Evolutionary conservation across 2,329 filamentous ascomycete species (phyloP), one percentile per base, ranked within the genome.

Genomic region (Colletotrichum musae): DNA sequence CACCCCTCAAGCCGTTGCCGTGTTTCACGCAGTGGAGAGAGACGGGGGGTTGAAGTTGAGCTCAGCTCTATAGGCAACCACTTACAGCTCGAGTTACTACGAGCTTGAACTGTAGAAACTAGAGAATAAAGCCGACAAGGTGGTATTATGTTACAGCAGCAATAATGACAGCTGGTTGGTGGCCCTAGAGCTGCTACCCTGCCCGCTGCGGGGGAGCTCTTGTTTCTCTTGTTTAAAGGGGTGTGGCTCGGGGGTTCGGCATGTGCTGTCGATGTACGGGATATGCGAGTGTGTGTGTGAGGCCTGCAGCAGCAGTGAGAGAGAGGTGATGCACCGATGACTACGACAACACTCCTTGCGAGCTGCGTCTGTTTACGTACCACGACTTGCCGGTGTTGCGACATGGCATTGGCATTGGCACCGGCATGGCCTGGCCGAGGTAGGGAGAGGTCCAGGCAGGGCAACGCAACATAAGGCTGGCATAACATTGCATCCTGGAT

Each of bases 311-410:
- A n/a, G n/a, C n/a, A n/a, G n/a, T n/a, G n/a, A n/a, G n/a, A 28
- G 16, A 21, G 62, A 67, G 62, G 56, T 67, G 62, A 67, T 70
- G 62, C 62, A 51, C 36, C 26, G 67, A 67, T 70, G 67, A 70
- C 62, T 69, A 52, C 51, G 56, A 56, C 21, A 1, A 24, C 2
- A 24, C 61, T 45, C 52, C 65, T 52, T 56, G 62, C 47, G 39
- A 61, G 62, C 57, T 61, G 56, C 50, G 51, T 24, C 48, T 60
- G 56, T 61, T 67, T 61, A 70, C 63, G 67, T 57, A 70, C 62
- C 52, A 66, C 43, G 16, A 41, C 32, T 36, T 50, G 39, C 58
- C 47, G 24, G 0, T 5, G 41, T 47, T 59, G 48, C 61, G 47
- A 58, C 65, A 58, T 60, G 47, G 36, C 45, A 48, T 12, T 10